Evolutionary conservation across 352 stramenopile species (phyloP).

Genomic region (Globisporangium cylindrosporum): DNA sequence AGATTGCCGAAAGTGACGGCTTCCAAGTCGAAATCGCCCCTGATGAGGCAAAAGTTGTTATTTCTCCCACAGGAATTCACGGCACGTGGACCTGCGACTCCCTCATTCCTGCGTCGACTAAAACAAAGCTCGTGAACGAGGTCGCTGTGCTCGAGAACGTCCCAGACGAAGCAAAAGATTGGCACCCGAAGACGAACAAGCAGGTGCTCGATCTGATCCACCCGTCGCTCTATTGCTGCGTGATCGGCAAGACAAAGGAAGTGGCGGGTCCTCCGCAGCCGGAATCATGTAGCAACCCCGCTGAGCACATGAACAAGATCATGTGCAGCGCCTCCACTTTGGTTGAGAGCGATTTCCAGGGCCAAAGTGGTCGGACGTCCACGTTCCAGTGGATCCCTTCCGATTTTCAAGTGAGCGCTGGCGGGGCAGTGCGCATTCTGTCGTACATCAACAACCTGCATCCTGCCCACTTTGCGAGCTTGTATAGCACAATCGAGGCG

Average conservation of each 20-base stretch:
- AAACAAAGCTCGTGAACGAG: constrained; percentile 26
- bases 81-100: constrained; percentile 31
- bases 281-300: neutral
- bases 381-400: constrained; percentile 46
- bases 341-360: constrained; percentile 18
- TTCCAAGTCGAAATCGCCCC: neutral
- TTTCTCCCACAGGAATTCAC: constrained; percentile 3
- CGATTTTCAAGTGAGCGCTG: constrained; percentile 24
- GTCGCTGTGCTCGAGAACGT: constrained; percentile 34
- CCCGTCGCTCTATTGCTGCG: constrained; percentile 59
- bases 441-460: constrained; percentile 65
- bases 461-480: constrained; percentile 17
- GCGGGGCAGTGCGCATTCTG: constrained; percentile 21
- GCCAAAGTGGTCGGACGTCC: neutral
- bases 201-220: constrained; percentile 60
- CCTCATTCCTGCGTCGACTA: constrained; percentile 23
- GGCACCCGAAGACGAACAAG: constrained; percentile 44
- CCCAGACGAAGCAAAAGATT: constrained; percentile 43
- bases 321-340: constrained; percentile 21
- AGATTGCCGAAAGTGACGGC: neutral
- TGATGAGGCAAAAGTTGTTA: neutral
- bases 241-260: constrained; percentile 32
- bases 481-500: constrained; percentile 32
- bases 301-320: constrained; percentile 32
- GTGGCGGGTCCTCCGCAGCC: neutral